Evolutionary conservation across 1,284 basidiomycete species (phyloP), one percentile per base, ranked within the genome.

Genomic region (Tilletia indica): DNA sequence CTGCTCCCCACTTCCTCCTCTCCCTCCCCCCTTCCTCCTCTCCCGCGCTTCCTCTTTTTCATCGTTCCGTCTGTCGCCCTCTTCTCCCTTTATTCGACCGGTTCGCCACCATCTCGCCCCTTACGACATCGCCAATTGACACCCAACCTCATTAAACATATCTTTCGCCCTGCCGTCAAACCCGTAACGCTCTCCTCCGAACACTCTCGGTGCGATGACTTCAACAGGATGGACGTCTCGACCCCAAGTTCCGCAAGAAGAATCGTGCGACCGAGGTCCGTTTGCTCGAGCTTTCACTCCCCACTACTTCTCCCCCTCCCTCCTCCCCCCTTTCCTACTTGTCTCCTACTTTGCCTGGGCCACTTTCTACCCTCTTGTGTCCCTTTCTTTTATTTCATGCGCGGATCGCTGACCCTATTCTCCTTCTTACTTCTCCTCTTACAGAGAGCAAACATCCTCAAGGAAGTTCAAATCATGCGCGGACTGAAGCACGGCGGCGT

Each of bases 401-500:
- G 56, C 71, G 75, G 71, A 77, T 25, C 72, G 68, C 34, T 67
- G 67, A 72, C 75, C 75, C 78, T 76, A 73, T 76, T 76, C 31
- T 66, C 58, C 36, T 68, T 72, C 34, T 67, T 51, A 31, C 2
- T 31, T 31, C 25, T 69, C 3, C 25, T 49, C 61, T 47, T 77
- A 71, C 86, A 99, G 95, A 93, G 97, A 77, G 91, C 95, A 74
- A 98, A 98, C 85, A 97, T 99, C 72, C 89, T 99, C 79, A 99
- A 99, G 89, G 97, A 99, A 89, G 97, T 99, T 4, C 94, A 97
- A 86, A 99, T 99, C 81, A 99, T 99, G 97, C 92, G 96, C 45
- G 93, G 93, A 31, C 91, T 91, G 73, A 91, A 91, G 77, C 94
- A 99, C 83, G 90, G 92, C 6, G 89, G 91, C 42, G 92, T 99